Percentiles rank a stretch among this genome's conserved stretches.
Conservation (phyloP, 139 green algal genomes). For the Pseudopediastrum boryanum region DNA sequence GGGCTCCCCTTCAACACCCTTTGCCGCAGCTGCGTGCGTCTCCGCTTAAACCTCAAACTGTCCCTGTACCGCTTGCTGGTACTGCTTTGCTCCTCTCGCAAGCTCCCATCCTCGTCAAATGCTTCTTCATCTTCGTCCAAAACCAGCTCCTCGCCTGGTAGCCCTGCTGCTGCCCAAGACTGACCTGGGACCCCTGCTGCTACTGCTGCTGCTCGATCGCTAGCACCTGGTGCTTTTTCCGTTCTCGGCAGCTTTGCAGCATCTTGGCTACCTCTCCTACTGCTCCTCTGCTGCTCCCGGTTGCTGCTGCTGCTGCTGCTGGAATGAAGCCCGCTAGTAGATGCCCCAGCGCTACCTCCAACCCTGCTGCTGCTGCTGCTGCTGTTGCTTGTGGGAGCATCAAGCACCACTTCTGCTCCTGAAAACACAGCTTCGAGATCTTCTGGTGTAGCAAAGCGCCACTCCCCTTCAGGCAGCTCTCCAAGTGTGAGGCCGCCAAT, state of each 20-base stretch:
- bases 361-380: conserved; percentile 7
- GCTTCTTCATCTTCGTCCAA: no score
- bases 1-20: no score
- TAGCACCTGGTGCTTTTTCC: no score
- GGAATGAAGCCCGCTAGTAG: no score
- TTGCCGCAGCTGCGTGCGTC: no score
- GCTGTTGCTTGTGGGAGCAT: conserved; percentile 11
- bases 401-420: conserved; percentile 12
- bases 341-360: neutral
- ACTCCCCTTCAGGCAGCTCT: conserved; percentile 42
- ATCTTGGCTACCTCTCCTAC: neutral
- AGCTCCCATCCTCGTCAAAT: no score
- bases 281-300: neutral
- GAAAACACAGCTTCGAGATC: conserved; percentile 39
- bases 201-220: neutral
- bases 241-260: neutral
- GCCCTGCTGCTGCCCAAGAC: no score
- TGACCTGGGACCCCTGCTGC: no score
- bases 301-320: conserved; percentile 3
- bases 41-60: no score
- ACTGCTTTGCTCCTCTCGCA: no score
- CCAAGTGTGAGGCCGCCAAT: conserved; percentile 51
- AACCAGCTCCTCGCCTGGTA: no score
- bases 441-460: conserved; percentile 13
- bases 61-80: no score